Evolutionary conservation across 352 stramenopile genomes (phyloP), one percentile per base, ranked within the genome.

Genomic region (Phytophthora syringae): DNA sequence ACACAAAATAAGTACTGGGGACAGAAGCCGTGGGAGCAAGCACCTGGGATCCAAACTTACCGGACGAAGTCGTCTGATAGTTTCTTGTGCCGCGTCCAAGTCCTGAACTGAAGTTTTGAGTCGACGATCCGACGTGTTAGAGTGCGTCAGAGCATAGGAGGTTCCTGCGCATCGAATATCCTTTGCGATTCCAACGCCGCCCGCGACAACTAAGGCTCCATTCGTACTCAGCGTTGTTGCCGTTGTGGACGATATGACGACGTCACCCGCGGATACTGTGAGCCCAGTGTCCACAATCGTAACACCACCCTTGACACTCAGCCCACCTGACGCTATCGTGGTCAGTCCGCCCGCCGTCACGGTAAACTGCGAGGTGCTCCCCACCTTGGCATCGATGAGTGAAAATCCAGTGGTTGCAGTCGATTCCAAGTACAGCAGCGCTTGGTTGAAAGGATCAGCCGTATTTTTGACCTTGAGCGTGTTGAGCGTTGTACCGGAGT

Each of bases 121-220:
- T 20, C 76, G 71, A n/a, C 52, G 45, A 40, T 88, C 79, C 10
- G 79, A 88, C 7, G 63, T 28, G 9, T 36, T 52, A 1, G 42
- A 24, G 22, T 59, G 42, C 1, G 43, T 27, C 0, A 27, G 27
- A 20, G 68, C 65, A 25, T 70, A 70, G 5, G 58, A 56, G 15
- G 28, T 75, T 7, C 75, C 75, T 12, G 39, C 58, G 16, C 74
- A 67, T 27, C 43, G 43, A 11, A 83, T 47, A 32, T 72, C 37
- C 0, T 36, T 37, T 2, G 55, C 75, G 27, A 89, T 55, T 18
- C 70, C 76, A 1, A 80, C 55, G 10, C 77, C 80, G 15, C 80
- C 75, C 0, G 21, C 42, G 10, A 89, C 75, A 7, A 85, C 73
- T 12, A 89, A 42, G 32, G 79, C 75, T 5, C 77, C 79, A 18